Base-by-base conservation (phyloP, 2,329 filamentous ascomycete genomes). In the Colletotrichum shisoi region DNA sequence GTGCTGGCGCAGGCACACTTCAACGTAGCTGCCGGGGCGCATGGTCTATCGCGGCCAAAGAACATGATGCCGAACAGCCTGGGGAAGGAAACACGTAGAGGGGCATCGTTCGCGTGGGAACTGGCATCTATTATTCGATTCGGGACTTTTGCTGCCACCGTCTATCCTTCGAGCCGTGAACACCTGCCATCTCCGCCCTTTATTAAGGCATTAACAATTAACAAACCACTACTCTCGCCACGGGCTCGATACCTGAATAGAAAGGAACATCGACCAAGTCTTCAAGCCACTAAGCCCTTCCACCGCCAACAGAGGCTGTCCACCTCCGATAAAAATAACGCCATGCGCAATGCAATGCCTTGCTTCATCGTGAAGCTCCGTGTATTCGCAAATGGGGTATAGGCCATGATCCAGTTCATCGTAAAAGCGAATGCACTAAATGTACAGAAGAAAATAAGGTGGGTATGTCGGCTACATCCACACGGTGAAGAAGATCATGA, bases 401-500 rank as follows among this genome's bases (percentile, higher is more conserved):
- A 59, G 54, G 37, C 62, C 65, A 56, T 60, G 34, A 59, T 42
- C 56, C 54, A 60, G 24, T 64, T 27, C 61, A 19, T 60, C 62
- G 49, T 65, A 31, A 65, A 60, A 54, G 31, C 34, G 44, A 45
- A 56, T 51, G 56, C 21, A 60, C 62, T 40, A 53, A 37, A 52
- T 68, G 61, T 65, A 68, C 61, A 65, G 27, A 54, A 64, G 48
- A 60, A 58, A 59, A 53, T 2, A 53, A 31, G 34, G 34, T 40
- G 27, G 13, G 37, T 17, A 19, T 37, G 42, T 13, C 27, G 24
- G 53, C 78, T 75, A 84, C 65, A 85, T 72, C 80, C 82, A 84
- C 67, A 83, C 78, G 40, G 83, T 79, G 69, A 85, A 84, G 46
- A 83, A 76, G 67, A 85, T 74, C 82, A 84, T 83, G n/a, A 85